Base-by-base conservation (phyloP, 176 grass and related monocot genomes). In the Tuctoria greenei region DNA sequence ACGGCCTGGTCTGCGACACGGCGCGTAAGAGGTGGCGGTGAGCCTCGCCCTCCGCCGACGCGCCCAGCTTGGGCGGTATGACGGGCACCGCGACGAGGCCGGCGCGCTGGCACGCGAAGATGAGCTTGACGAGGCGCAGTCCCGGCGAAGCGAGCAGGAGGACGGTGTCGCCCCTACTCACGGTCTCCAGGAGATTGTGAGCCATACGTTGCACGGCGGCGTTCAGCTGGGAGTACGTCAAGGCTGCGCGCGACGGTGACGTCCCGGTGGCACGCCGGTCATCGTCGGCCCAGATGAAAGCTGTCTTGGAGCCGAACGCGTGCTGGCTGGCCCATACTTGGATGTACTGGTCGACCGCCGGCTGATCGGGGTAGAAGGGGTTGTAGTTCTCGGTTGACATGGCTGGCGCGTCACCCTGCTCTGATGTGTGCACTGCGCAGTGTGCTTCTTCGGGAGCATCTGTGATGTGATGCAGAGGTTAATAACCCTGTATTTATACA, bases 341-440 rank as follows among this genome's bases (percentile, higher is more conserved):
- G 66, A 90, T 65, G 75, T 90, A 90, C 28, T 72, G 74, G 52
- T 90, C 79, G 21, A 90, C 88, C 62, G 83, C 88, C 10, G 64
- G 83, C 57, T 86, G 79, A 64, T 90, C 83, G 5, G 88, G 83
- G 71, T 79, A 86, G 55, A 31, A 67, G 10, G 80, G 83, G 61
- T 90, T 79, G 44, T 90, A 90, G 74, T 90, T 90, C 69, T 90
- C 88, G 0, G 64, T 79, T 49, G 75, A 75, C 88, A 90, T 86
- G 0, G 24, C 58, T 73, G 2, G 3, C 66, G 42, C 15, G 43
- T 12, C 21, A 6, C 63, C 2, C 14, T 55, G 8, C 31, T 1
- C 1, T 9, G 10, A 9, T 1, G 8, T 11, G 8, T 26, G 56
- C 8, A 16, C 1, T 55, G 51, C n/a, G 55, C 12, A 9, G 20